Base-by-base conservation (phyloP, 495 filamentous ascomycete species). In the Terfezia boudieri region DNA sequence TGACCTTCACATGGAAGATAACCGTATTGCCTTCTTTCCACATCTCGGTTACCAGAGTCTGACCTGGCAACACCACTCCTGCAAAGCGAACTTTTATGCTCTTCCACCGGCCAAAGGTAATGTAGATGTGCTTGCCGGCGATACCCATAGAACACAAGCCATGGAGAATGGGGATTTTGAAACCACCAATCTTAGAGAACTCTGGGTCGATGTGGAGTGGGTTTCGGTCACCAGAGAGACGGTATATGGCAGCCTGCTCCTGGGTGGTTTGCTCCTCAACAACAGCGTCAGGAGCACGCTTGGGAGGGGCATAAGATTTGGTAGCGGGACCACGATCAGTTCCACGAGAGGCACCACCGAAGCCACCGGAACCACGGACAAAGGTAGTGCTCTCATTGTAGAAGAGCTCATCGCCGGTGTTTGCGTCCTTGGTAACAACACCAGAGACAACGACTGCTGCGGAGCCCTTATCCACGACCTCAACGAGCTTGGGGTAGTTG, bases 51-150 rank as follows among this genome's bases (percentile, higher is more conserved):
- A 79, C 76, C 37, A 98, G 76, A 52, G 86, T 96, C 77, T 98
- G 85, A 7, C 90, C 92, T 1, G 90, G 92, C 23, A 89, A 60
- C 2, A 98, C 90, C 11, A 86, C 82, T 43, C 90, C 92, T 6
- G 86, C 88, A 70, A 98, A 98, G 57, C 90, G 71, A 7, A 95
- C 90, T 76, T 98, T 98, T 67, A 96, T 77, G 70, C 90, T 96
- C 74, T 81, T 85, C 71, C 81, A 92, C 54, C 74, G 68, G 20
- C 90, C 90, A 67, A 78, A 96, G 59, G 73, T 83, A 67, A 81
- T 73, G 66, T 87, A 83, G 49, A 98, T 78, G 58, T 86, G 84
- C 76, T 94, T 96, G 55, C 80, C 85, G 1, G 84, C 76, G 53
- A 96, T 78, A 56, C 92, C 90, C 58, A 98, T 85, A 69, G 86